Base-by-base conservation (phyloP, 768 basidiomycete species). In the Chalciporus chontae region DNA sequence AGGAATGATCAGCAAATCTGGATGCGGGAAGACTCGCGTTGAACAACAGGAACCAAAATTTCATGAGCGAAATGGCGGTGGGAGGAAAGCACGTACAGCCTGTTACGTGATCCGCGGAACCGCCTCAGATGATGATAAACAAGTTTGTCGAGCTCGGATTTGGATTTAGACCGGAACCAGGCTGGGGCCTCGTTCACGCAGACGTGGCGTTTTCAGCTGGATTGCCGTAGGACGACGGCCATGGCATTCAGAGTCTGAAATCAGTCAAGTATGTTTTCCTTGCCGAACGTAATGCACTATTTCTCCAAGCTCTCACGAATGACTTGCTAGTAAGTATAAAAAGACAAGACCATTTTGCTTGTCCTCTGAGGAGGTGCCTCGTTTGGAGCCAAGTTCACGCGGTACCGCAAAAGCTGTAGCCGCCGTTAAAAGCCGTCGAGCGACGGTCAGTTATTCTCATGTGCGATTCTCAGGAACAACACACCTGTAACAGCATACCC, bases 31-130 rank as follows among this genome's bases (percentile, higher is more conserved):
- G 52, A 48, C 45, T 37, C 40, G 48, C 37, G 15, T 51, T 47
- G 49, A 49, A 53, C 31, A 51, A 49, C 19, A 48, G 34, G 51
- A 61, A 44, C 36, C 46, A 27, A 66, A 59, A 45, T 34, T 54
- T 55, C 26, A 48, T 44, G 50, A 43, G 45, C 26, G 13, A 55
- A 56, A 61, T 44, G 53, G 53, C 53, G 39, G 58, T 56, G 54
- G 48, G 50, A 60, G 51, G 51, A 49, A 54, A 49, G 42, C 17
- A 47, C 48, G 52, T 48, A 52, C 53, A 57, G 50, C 52, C 50
- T 40, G 58, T 67, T 69, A 67, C 66, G 66, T 67, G 55, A 67
- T 54, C 54, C 51, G 47, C 56, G 57, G 65, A 51, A 65, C 55
- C 52, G 52, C 60, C 56, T 43, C 45, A 54, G 41, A 43, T 43